Evolutionary conservation across 2,329 filamentous ascomycete species (phyloP), one percentile per base, ranked within the genome.

Genomic region (Eutypella sp.): DNA sequence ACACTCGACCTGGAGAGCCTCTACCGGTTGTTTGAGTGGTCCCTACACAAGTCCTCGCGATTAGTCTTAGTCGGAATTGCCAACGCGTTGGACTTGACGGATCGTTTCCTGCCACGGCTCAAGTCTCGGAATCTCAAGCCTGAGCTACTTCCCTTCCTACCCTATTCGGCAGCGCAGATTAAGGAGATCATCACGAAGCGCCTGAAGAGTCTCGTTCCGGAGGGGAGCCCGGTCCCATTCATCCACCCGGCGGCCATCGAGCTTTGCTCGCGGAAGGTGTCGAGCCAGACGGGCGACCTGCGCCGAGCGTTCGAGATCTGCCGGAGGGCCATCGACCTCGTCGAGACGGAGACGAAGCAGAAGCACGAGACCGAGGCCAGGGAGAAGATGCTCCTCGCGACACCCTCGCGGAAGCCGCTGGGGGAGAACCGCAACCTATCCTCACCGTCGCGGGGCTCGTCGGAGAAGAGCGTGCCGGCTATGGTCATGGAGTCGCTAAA

Each of bases 21-120:
- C 13, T 96, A 97, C 68, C 87, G 83, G 50, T 74, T 99, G n/a
- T 96, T 99, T 56, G 91, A 96, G 63, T 97, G 92, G 91, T 95
- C 93, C 1, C 73, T 99, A 59, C 81, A 89, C 51, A 83, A 83
- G 52, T 79, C 81, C 2, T 96, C 93, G 0, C 82, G 81, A 18
- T 81, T 99, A 5, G 74, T 93, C 29, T 74, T 99, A 16, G 80
- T 99, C 41, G 93, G 93, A 40, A 96, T 99, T 60, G 93, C 93
- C 56, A 99, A 99, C 60, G 93, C 93, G 4, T 75, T 99, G 44
- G 93, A 99, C 63, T 74, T 99, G 46, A 99, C 93, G 0, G 93
- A 97, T 63, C 87, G 93, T 9, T 96, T 96, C 57, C 76, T 99
- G 18, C 93, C 93, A 41, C 86, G 92, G 42, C 79, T 99, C 51